Evolutionary conservation across 805 yeast genomes (phyloP), one percentile per base, ranked within the genome.

Genomic region (Komagataella ulmi): DNA sequence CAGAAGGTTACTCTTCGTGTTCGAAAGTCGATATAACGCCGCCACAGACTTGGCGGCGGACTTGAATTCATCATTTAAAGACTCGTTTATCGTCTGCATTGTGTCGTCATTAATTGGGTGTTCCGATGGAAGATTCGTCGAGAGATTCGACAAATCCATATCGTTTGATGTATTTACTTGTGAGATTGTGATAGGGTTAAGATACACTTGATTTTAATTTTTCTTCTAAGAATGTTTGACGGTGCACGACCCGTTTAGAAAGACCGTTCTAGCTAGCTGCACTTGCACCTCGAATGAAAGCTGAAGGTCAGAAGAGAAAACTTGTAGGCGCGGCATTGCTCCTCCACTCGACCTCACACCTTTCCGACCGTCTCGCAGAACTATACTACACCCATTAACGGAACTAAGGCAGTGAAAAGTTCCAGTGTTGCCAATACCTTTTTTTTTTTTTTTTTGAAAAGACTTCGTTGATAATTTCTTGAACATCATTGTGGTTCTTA

Each of bases 41-140:
- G 89, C 83, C 24, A 83, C 85, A 6, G 85, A 75, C 52, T 81
- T 76, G 24, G 89, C 89, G 6, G 89, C 89, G 52, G 72, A 73
- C 62, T 80, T 82, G 66, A 83, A 84, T 59, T 82, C 84, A n/a
- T 68, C 65, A 0, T 80, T 73, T 24, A 84, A 68, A 48, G 83
- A 84, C 46, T 65, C 67, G 54, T 73, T 76, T 48, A 81, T 65
- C 24, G 73, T 75, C 24, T 66, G 63, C 1, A 79, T 62, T n/a
- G 79, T 66, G 7, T 70, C 70, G 43, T 75, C 75, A 46, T 69
- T 71, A 8, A 77, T 67, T 2, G 80, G 75, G 43, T 61, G 67
- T 0, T 82, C 71, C 2, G 76, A 69, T 1, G 87, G 88, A 18
- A 82, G 65, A 50, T 73, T 70, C 7, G 71, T 66, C 2, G 84